phyloP scores from a whole-genome alignment of 2,329 filamentous ascomycete genomes.

The Lachnellula hyalina region DNA sequence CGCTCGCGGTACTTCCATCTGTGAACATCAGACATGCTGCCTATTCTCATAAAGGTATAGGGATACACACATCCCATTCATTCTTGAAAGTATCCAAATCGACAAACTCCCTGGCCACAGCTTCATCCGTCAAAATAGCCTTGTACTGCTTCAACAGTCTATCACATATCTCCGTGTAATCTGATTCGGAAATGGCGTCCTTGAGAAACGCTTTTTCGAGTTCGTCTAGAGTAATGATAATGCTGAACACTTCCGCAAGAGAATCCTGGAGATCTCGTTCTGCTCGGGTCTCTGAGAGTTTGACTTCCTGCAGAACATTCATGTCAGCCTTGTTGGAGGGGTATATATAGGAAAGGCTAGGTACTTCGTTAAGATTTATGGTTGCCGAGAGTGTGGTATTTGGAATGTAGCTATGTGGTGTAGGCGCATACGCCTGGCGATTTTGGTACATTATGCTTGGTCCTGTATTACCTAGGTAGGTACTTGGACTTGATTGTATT shows the following conservation, averaged over 20 bases:
- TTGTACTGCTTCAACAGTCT: constrained; percentile 94
- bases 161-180: constrained; percentile 96
- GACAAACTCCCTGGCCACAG: constrained; percentile 80
- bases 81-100: constrained; percentile 87
- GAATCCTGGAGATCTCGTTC: constrained; percentile 95
- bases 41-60: neutral
- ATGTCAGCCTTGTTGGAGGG: constrained; percentile 16
- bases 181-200: constrained; percentile 83
- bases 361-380: constrained; percentile 88
- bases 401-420: constrained; percentile 69
- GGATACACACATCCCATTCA: constrained; percentile 74
- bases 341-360: constrained; percentile 10
- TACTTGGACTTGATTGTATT: neutral
- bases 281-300: constrained; percentile 76
- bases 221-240: constrained; percentile 91
- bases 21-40: constrained; percentile 12
- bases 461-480: constrained; percentile 1
- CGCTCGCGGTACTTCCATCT: constrained; percentile 92
- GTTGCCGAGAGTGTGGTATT: constrained; percentile 77
- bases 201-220: constrained; percentile 96
- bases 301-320: constrained; percentile 67
- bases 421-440: constrained; percentile 33
- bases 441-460: constrained; percentile 28
- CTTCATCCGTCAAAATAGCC: constrained; percentile 84
- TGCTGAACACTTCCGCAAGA: constrained; percentile 94